Evolutionary conservation across 2,329 filamentous ascomycete genomes (phyloP).

Genomic region (Dothistroma septosporum): DNA sequence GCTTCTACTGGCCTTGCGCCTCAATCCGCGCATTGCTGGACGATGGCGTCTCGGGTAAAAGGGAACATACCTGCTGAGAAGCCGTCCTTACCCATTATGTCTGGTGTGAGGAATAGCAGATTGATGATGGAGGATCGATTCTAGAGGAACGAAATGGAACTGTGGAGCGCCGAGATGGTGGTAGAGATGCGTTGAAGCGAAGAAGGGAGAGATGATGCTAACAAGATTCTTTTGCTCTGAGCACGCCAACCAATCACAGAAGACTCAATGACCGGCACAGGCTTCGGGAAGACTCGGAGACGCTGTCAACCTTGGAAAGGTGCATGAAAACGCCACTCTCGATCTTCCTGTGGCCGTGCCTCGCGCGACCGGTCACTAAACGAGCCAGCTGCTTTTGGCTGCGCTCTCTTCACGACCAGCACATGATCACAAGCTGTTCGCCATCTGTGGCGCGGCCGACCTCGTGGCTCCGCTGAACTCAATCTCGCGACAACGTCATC

Average conservation of each 20-base stretch:
- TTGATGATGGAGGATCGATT: background rate
- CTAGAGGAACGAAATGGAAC: background rate
- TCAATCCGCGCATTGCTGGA: background rate
- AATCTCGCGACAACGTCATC: conserved; percentile 1
- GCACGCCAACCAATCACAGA: background rate
- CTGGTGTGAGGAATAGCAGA: conserved; percentile 11
- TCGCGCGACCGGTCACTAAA: background rate
- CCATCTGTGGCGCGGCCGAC: background rate
- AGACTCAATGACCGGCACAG: background rate
- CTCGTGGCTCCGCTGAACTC: background rate
- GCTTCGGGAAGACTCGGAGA: background rate
- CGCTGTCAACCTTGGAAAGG: background rate
- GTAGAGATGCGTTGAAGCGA: background rate
- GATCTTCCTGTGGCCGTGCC: background rate
- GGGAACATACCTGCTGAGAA: conserved; percentile 35
- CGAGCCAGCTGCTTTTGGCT: background rate
- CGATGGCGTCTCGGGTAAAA: conserved; percentile 8
- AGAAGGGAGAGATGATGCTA: conserved; percentile 6
- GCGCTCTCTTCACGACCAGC: background rate
- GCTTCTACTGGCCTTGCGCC: background rate
- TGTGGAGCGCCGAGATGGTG: background rate
- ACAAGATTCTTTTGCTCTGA: background rate
- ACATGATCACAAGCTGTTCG: background rate
- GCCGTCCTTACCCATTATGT: conserved; percentile 39
- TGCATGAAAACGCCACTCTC: background rate